A percentile compares a stretch with the other conserved stretches of the same genome.
phyloP scores from a whole-genome alignment of 1,139 yeast genomes.

The Yamadazyma mexicana region DNA sequence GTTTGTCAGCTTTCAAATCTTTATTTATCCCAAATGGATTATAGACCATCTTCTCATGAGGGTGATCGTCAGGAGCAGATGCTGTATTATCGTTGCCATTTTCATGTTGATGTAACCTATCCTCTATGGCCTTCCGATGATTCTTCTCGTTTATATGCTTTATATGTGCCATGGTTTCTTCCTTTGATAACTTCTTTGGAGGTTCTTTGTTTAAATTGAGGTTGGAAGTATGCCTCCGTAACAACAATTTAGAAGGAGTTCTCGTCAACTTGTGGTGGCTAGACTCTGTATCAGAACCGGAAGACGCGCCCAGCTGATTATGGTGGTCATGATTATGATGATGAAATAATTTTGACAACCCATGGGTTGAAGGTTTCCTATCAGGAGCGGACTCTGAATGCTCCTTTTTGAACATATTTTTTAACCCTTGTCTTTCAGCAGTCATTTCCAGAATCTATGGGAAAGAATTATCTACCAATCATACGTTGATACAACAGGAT shows the following conservation, averaged over 20 bases:
- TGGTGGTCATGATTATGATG: constrained; percentile 15
- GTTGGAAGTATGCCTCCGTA: constrained; percentile 29
- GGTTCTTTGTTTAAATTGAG: constrained; percentile 11
- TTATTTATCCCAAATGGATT: constrained; percentile 49
- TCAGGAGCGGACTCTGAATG: constrained; percentile 10
- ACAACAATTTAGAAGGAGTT: constrained; percentile 28
- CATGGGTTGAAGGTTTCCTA: constrained; percentile 19
- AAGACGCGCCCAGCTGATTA: not conserved
- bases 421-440: constrained; percentile 20
- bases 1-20: constrained; percentile 33
- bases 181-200: constrained; percentile 32
- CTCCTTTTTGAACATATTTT: constrained; percentile 24
- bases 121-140: constrained; percentile 19
- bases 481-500: not conserved
- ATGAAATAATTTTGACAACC: constrained; percentile 32
- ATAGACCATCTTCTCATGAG: constrained; percentile 40
- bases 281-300: constrained; percentile 9
- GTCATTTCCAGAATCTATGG: constrained; percentile 4
- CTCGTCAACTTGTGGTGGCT: constrained; percentile 10
- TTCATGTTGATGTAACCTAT: constrained; percentile 7
- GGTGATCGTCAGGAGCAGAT: constrained; percentile 6
- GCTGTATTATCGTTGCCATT: constrained; percentile 5
- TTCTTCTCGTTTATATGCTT: constrained; percentile 36
- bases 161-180: constrained; percentile 41
- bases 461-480: too few species aligned